These are phyloP conservation scores for Atkinsonella texensis DNA, from an alignment of 2,329 filamentous ascomycete species.

Conservation along the genomic window DNA sequence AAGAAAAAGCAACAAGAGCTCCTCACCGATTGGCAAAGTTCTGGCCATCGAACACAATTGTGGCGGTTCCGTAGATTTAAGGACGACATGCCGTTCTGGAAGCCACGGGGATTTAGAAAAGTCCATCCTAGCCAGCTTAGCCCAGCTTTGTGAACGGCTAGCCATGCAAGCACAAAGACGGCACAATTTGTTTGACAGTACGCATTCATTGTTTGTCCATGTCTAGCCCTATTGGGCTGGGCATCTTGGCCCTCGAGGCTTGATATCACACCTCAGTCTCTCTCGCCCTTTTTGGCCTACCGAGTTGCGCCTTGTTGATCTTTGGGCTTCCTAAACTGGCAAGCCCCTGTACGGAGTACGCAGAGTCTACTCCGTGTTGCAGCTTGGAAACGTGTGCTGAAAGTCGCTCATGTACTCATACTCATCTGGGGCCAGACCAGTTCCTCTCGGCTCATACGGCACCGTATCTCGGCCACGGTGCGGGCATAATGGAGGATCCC, in stretches of 20 bases:
- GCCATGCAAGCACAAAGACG: too few relatives aligned
- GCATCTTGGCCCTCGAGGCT: not conserved
- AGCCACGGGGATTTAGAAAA: too few relatives aligned
- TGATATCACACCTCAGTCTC: not conserved
- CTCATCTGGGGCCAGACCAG: constrained; percentile 1
- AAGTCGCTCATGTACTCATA: not conserved
- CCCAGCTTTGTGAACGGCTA: too few relatives aligned
- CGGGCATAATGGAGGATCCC: not conserved
- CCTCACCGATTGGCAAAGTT: too few relatives aligned
- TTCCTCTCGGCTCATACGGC: constrained; percentile 2
- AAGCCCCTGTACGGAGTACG: not conserved
- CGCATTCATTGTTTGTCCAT: not conserved
- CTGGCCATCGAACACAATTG: too few relatives aligned
- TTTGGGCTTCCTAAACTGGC: not conserved
- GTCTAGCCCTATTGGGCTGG: not conserved
- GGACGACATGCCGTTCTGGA: too few relatives aligned
- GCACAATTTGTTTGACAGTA: too few relatives aligned
- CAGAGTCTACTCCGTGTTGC: too few relatives aligned
- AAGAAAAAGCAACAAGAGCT: too few relatives aligned
- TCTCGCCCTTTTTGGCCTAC: not conserved
- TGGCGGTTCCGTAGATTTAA: too few relatives aligned
- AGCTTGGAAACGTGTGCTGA: not conserved
- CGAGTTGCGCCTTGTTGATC: not conserved
- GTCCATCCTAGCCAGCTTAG: too few relatives aligned
- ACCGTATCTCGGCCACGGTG: not conserved